A percentile compares a stretch with the other conserved stretches of the same genome.
Evolutionary conservation across 768 basidiomycete genomes (phyloP).

Genomic region (Lentinula edodes): DNA sequence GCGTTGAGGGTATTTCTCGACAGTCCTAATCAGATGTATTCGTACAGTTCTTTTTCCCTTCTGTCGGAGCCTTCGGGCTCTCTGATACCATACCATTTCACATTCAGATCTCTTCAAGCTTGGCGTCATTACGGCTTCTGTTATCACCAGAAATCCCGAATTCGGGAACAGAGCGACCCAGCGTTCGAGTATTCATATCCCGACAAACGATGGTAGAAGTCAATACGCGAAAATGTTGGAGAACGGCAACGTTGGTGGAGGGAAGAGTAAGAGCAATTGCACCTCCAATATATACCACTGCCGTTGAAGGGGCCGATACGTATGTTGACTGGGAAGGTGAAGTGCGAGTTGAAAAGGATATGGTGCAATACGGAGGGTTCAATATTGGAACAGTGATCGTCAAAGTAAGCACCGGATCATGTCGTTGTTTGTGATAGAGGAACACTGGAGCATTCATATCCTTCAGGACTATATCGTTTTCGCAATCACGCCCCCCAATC

Average conservation of each 20-base stretch:
- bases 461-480: slow-evolving; percentile 52
- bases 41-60: slow-evolving; percentile 43
- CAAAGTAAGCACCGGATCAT: slow-evolving; percentile 33
- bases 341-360: slow-evolving; percentile 32
- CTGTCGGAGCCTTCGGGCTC: slow-evolving; percentile 40
- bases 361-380: slow-evolving; percentile 37
- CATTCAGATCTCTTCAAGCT: slow-evolving; percentile 43
- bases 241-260: slow-evolving; percentile 36
- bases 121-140: slow-evolving; percentile 33
- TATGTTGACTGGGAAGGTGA: slow-evolving; percentile 54
- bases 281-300: slow-evolving; percentile 14
- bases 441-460: neutral
- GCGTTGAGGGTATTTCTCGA: slow-evolving; percentile 21
- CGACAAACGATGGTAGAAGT: slow-evolving; percentile 41
- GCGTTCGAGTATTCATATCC: slow-evolving; percentile 41
- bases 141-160: slow-evolving; percentile 19
- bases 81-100: slow-evolving; percentile 53
- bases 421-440: neutral
- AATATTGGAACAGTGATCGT: slow-evolving; percentile 36
- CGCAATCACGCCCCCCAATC: slow-evolving; percentile 38
- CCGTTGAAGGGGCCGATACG: slow-evolving; percentile 18
- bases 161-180: neutral
- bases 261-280: slow-evolving; percentile 34
- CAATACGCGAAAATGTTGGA: slow-evolving; percentile 29
- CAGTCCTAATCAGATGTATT: neutral